These are phyloP conservation scores for Alternaria novae-zelandiae DNA, from an alignment of 2,329 filamentous ascomycete species.

Conservation along the genomic window DNA sequence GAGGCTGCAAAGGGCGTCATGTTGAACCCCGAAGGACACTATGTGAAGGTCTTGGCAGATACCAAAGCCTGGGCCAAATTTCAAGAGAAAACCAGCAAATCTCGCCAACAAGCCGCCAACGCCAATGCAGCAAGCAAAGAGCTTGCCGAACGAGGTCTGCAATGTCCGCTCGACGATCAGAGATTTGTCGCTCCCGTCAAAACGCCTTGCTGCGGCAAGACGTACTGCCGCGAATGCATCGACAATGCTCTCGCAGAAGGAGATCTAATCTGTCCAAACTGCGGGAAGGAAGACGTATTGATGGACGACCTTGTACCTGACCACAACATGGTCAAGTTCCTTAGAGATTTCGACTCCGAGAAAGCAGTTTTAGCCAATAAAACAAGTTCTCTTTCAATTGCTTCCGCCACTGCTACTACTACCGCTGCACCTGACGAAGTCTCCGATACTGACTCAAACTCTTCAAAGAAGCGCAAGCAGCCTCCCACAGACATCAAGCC, in stretches of 20 bases:
- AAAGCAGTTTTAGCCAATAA: constrained; percentile 47
- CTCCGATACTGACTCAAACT: constrained; percentile 43
- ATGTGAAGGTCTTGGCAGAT: constrained; percentile 94
- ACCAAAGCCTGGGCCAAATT: constrained; percentile 96
- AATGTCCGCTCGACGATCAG: constrained; percentile 96
- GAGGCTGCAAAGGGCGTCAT: constrained; percentile 90
- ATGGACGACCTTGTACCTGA: constrained; percentile 83
- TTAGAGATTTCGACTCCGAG: constrained; percentile 74
- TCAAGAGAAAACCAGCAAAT: constrained; percentile 89
- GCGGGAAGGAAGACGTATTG: constrained; percentile 86
- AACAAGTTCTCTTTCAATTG: constrained; percentile 7
- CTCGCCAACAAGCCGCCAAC: constrained; percentile 80
- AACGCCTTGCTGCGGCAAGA: constrained; percentile 97
- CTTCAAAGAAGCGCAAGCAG: constrained; percentile 76
- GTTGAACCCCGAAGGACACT: constrained; percentile 97
- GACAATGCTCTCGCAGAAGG: constrained; percentile 98
- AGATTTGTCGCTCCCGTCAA: constrained; percentile 99
- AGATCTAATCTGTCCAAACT: constrained; percentile 94
- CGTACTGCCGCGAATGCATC: constrained; percentile 99
- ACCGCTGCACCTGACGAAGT: constrained; percentile 43
- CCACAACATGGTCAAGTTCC: constrained; percentile 77
- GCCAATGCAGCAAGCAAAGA: constrained; percentile 81
- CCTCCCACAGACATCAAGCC: constrained; percentile 71
- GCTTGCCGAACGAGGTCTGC: constrained; percentile 83
- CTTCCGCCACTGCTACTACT: constrained; percentile 34